Percentiles rank a stretch among this genome's conserved stretches.
Conservation (phyloP, 2,329 filamentous ascomycete genomes). For the Exophiala phaeomuriformis region DNA sequence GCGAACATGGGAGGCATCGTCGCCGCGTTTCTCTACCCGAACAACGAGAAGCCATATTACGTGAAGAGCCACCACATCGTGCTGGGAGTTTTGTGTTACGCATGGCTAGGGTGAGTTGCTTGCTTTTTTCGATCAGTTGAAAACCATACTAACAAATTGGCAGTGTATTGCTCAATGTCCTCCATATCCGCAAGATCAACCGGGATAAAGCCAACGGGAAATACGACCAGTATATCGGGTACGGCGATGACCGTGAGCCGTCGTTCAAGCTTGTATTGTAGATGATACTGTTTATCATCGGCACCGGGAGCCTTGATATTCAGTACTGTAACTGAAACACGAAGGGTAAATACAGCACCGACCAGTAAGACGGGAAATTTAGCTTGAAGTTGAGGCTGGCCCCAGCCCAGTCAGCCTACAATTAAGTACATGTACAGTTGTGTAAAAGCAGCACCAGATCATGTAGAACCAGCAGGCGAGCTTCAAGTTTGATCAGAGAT, state of each 20-base stretch:
- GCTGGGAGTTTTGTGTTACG: constrained; percentile 52
- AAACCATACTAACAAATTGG: constrained; percentile 10
- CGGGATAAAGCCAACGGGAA: constrained; percentile 54
- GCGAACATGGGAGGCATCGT: constrained; percentile 63
- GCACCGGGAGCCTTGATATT: too few species aligned
- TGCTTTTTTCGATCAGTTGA: not conserved
- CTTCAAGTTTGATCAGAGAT: too few species aligned
- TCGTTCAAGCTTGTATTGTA: constrained; percentile 54
- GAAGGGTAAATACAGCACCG: too few species aligned
- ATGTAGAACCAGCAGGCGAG: too few species aligned
- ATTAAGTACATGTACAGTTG: too few species aligned
- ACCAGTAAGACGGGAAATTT: too few species aligned
- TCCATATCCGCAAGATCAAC: constrained; percentile 59
- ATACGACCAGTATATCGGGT: constrained; percentile 51
- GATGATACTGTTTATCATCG: too few species aligned
- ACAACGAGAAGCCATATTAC: constrained; percentile 50
- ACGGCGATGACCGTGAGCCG: constrained; percentile 58
- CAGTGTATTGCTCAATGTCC: constrained; percentile 53
- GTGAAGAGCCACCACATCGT: constrained; percentile 56
- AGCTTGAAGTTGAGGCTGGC: too few species aligned
- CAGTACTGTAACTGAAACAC: too few species aligned
- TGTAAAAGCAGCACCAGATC: too few species aligned
- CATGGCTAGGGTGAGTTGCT: constrained; percentile 57
- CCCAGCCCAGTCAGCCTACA: too few species aligned
- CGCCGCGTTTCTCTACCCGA: constrained; percentile 56